Percentiles rank a stretch among this genome's conserved stretches.
These are phyloP conservation scores for Zygosaccharomyces lentus DNA, from an alignment of 805 yeast species.

Conservation along the genomic window DNA sequence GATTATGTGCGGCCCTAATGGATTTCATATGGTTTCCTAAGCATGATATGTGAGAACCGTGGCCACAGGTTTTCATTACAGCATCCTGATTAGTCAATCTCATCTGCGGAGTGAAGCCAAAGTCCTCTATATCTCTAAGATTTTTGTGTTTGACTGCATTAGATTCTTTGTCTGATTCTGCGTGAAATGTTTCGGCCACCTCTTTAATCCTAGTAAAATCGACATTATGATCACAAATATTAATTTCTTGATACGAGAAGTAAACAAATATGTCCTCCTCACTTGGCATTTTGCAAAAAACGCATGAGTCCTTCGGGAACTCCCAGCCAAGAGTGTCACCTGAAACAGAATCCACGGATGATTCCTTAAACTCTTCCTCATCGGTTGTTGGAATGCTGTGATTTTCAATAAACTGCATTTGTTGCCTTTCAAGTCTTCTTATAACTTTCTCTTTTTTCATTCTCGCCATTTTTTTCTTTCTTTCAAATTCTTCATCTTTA, in stretches of 20 bases:
- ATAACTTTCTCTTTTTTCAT: slow-evolving; percentile 65
- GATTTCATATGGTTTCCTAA: slow-evolving; percentile 58
- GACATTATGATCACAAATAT: slow-evolving; percentile 24
- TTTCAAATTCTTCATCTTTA: slow-evolving; percentile 44
- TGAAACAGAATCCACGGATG: slow-evolving; percentile 6
- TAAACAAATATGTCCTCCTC: slow-evolving; percentile 31
- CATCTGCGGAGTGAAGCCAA: slow-evolving; percentile 11
- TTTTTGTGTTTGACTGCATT: not conserved
- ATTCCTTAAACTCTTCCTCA: slow-evolving; percentile 17
- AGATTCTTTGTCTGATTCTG: not conserved
- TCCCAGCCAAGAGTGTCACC: slow-evolving; percentile 14
- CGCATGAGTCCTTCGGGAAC: slow-evolving; percentile 29
- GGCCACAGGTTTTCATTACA: slow-evolving; percentile 68
- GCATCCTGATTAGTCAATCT: slow-evolving; percentile 39
- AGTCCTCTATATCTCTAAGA: not conserved
- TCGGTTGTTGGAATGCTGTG: slow-evolving; percentile 34
- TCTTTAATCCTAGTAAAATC: slow-evolving; percentile 29
- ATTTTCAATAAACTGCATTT: slow-evolving; percentile 63
- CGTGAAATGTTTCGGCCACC: slow-evolving; percentile 16
- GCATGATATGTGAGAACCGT: slow-evolving; percentile 85
- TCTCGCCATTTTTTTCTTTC: slow-evolving; percentile 64
- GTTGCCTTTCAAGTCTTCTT: slow-evolving; percentile 78
- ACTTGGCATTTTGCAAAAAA: slow-evolving; percentile 31
- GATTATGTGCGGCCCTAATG: slow-evolving; percentile 54
- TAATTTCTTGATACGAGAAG: slow-evolving; percentile 30